Conservation (phyloP, 805 yeast species). For the Yarrowia keelungensis region DNA sequence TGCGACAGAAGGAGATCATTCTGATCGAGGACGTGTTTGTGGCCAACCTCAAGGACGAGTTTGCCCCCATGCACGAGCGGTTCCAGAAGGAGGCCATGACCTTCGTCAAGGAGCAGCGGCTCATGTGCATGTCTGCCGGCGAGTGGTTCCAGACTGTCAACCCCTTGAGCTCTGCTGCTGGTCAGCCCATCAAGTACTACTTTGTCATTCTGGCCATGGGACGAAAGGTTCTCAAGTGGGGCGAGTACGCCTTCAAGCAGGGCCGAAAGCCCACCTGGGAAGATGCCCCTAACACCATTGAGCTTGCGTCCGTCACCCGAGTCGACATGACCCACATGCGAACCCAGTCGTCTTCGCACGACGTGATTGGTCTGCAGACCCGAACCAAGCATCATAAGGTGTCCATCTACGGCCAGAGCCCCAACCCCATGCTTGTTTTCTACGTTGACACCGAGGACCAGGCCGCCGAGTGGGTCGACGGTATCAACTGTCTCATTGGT, state of each 20-base stretch:
- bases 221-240: conserved; percentile 64
- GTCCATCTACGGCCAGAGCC: conserved; percentile 54
- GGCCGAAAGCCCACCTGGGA: conserved; percentile 61
- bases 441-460: conserved; percentile 74
- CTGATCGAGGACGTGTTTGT: conserved; percentile 43
- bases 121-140: conserved; percentile 73
- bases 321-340: conserved; percentile 56
- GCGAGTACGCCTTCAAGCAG: conserved; percentile 61
- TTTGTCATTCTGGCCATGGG: conserved; percentile 72
- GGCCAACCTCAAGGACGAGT: conserved; percentile 32
- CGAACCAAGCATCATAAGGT: conserved; percentile 65
- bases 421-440: conserved; percentile 57
- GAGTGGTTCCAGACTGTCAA: conserved; percentile 71
- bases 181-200: conserved; percentile 46
- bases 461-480: conserved; percentile 80
- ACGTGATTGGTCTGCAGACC: conserved; percentile 63
- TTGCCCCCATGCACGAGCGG: conserved; percentile 55
- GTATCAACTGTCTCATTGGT: conserved; percentile 62
- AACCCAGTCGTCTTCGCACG: conserved; percentile 42
- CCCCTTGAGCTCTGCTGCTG: conserved; percentile 22
- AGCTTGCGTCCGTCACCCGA: conserved; percentile 52
- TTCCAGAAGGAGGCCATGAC: conserved; percentile 66
- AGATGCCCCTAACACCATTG: conserved; percentile 43
- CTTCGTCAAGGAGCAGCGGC: conserved; percentile 78
- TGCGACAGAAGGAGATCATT: conserved; percentile 63